Evolutionary conservation across 116 monocot species (phyloP), one percentile per base, ranked within the genome.

Genomic region (Iris pallida): DNA sequence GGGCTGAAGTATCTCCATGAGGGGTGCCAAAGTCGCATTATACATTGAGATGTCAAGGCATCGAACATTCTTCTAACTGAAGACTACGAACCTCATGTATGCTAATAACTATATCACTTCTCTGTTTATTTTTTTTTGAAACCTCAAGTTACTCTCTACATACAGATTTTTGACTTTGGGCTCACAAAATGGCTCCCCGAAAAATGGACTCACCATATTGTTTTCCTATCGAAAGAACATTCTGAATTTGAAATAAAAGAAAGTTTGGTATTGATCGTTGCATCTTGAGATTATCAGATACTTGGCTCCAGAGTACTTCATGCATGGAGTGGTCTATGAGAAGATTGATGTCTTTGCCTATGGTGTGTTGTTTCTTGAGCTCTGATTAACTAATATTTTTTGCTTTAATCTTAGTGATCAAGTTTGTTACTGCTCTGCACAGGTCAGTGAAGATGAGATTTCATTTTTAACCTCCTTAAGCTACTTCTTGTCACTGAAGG

Each of bases 161-260:
- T 73, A 45, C 66, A 90, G 90, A 90, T 90, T 16, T 86, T 86
- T 16, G 90, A 90, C 70, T 90, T 90, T 62, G 90, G 90, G n/a
- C 80, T 90, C 6, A 86, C 90, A 59, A 90, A 90, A 70, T 90
- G 90, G 90, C 86, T 90, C 9, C 90, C 90, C 8, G 86, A 83
- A 18, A 75, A 86, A 16, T 90, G 80, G 90, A 72, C 56, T 17
- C 83, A 90, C 42, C 90, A 83, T 45, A 57, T 79, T 45, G 86
- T 90, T 90, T 78, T 58, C 90, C 90, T 16, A 81, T 90, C 53
- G 90, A 90, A 90, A 86, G 90, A 55, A 90, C 90, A 46, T 86
- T 90, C 42, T 30, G 3, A 43, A 7, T 16, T 0, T 20, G 4
- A 17, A 15, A 16, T 46, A 16, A 47, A 8, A 2, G 5, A 59